phyloP scores from a whole-genome alignment of 106 monocot species.

The Phalaenopsis aphrodite region DNA sequence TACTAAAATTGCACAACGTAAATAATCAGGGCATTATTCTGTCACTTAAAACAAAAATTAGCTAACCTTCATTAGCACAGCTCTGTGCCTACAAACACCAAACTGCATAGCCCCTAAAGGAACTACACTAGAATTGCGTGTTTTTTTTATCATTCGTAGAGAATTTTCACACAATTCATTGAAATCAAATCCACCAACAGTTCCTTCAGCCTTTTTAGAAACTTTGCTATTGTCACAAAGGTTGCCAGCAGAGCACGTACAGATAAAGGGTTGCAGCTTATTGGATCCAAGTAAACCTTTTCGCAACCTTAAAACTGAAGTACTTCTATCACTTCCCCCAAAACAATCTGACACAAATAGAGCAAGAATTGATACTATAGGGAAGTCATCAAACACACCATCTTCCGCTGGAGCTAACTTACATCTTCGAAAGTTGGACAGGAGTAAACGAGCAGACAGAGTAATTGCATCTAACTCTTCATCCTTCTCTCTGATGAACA shows the following conservation, averaged over 20 bases:
- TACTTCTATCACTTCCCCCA: slow-evolving; percentile 82
- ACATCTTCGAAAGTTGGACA: slow-evolving; percentile 48
- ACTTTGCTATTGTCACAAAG: slow-evolving; percentile 22
- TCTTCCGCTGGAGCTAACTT: slow-evolving; percentile 22
- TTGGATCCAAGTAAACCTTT: slow-evolving; percentile 45
- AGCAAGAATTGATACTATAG: slow-evolving; percentile 79
- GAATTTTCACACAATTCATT: slow-evolving; percentile 66
- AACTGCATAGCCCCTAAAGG: slow-evolving; percentile 74
- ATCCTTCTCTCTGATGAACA: slow-evolving; percentile 52
- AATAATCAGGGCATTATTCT: no score
- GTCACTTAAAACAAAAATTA: background rate
- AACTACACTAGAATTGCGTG: slow-evolving; percentile 70
- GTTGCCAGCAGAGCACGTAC: slow-evolving; percentile 56
- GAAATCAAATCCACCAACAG: slow-evolving; percentile 30
- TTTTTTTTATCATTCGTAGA: slow-evolving; percentile 58
- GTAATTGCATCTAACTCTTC: slow-evolving; percentile 89
- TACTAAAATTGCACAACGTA: no score
- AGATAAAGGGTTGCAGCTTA: slow-evolving; percentile 77
- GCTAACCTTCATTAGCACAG: slow-evolving; percentile 93
- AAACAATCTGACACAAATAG: slow-evolving; percentile 97
- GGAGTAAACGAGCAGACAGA: slow-evolving; percentile 58
- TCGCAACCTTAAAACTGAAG: slow-evolving; percentile 38
- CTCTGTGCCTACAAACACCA: slow-evolving; percentile 98
- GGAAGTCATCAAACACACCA: slow-evolving; percentile 33
- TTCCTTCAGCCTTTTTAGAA: slow-evolving; percentile 18